Evolutionary conservation across 1,139 yeast species (phyloP), one percentile per base, ranked within the genome.

Genomic region (Taphrina pruni): DNA sequence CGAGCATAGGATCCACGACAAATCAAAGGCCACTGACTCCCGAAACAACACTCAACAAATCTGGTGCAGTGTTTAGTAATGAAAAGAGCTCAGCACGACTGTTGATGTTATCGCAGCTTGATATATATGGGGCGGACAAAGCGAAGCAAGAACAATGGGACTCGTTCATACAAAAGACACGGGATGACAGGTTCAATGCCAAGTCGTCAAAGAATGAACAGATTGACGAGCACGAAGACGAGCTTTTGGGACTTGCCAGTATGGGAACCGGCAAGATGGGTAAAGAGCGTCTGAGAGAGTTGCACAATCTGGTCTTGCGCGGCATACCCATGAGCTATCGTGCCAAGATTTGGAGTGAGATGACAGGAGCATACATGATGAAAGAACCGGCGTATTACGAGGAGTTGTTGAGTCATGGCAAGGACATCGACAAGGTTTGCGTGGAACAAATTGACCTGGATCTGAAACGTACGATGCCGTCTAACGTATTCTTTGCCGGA

Each of bases 401-500:
- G 61, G 71, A 70, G 17, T 73, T 79, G 46, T 70, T 74, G 21
- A 70, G 67, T 20, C 73, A 73, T 73, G 38, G 72, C 66, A 2
- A 71, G 73, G 6, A 77, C 17, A 41, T 48, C 26, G 75, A 81
- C n/a, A 72, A 73, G 4, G 80, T 78, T 17, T 81, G 84, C 14
- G 78, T 84, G n/a, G 77, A 79, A 20, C 88, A 86, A 73, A 84
- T 86, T 43, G 83, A 85, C 57, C 77, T 86, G 62, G 89, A 86
- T 72, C 75, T 86, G 45, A 83, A 83, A 71, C 78, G 89, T 39
- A 86, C 89, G 0, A 81, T 86, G 79, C 87, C 88, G 0, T 79
- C 82, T 64, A 86, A 86, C 72, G 82, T 83, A 12, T 85, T 83
- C 74, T 86, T 86, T 77, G 79, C 82, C 6, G 83, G 83, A 55